These are phyloP conservation scores for Anthracocystis walkeri DNA, from an alignment of 1,284 basidiomycete species.

Conservation along the genomic window DNA sequence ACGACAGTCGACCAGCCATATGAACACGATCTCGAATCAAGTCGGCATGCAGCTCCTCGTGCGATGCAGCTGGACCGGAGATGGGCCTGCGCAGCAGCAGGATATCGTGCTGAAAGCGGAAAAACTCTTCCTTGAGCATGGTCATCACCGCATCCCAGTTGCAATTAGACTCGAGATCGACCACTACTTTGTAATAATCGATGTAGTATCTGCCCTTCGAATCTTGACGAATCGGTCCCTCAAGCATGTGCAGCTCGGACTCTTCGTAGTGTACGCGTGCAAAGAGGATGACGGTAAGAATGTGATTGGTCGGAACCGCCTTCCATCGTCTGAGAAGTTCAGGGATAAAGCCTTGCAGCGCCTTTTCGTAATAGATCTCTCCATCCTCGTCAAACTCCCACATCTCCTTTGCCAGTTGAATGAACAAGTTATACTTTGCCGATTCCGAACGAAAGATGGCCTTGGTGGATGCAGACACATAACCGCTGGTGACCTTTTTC, in stretches of 20 bases:
- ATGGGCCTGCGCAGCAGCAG: conserved; percentile 60
- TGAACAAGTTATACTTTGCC: conserved; percentile 83
- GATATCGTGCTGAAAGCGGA: conserved; percentile 69
- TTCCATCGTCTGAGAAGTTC: conserved; percentile 71
- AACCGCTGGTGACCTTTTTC: conserved; percentile 76
- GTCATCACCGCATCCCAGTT: conserved; percentile 90
- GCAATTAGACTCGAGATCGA: conserved; percentile 86
- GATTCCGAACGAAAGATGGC: conserved; percentile 86
- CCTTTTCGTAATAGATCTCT: conserved; percentile 86
- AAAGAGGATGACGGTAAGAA: conserved; percentile 92
- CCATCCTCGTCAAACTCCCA: conserved; percentile 98
- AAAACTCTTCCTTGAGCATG: conserved; percentile 80
- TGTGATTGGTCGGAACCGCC: conserved; percentile 84
- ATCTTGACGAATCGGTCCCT: conserved; percentile 76
- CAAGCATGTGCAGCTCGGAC: conserved; percentile 63
- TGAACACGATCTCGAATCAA: conserved; percentile 59
- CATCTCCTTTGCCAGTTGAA: conserved; percentile 93
- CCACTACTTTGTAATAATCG: conserved; percentile 85
- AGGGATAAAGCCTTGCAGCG: conserved; percentile 77
- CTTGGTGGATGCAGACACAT: conserved; percentile 85
- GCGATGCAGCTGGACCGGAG: conserved; percentile 52
- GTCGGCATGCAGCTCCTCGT: conserved; percentile 56
- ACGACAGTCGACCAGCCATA: conserved; percentile 77
- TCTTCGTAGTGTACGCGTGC: conserved; percentile 92
- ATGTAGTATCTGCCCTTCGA: conserved; percentile 87